Base-by-base conservation (phyloP, 2,329 filamentous ascomycete genomes). In the Trichoderma simmonsii region DNA sequence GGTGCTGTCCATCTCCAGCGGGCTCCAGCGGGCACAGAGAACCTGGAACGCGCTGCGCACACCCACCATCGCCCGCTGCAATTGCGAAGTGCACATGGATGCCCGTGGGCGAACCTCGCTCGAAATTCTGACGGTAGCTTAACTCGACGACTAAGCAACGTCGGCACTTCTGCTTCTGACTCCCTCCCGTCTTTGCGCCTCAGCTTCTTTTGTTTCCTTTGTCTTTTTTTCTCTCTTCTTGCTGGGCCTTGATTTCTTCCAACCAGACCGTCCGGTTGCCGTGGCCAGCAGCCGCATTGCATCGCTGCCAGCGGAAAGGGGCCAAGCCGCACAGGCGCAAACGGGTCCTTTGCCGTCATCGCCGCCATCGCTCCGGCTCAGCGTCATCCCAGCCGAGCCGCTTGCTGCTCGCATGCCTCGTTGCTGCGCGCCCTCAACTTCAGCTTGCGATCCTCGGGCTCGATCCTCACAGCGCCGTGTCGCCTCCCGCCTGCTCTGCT, bases 321-420 rank as follows among this genome's bases (percentile, higher is more conserved):
- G 66, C 18, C 24, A 56, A 68, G 34, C 28, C 48, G 28, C 32
- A 36, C 21, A 61, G 59, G 32, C 59, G 28, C 59, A 64, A 32
- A 43, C 32, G 34, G 24, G 48, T 14, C 36, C 51, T 65, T 65
- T 39, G 54, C 66, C n/a, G 57, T 59, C 67, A 60, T 32, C 67
- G 59, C 70, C 72, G 34, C 34, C 34, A 36, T 36, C 34, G 34
- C 66, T 43, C 36, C 36, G 36, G 60, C 34, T 36, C 34, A 36
- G 67, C 51, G 32, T 63, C 60, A 48, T 69, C 69, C 69, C 70
- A 51, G 66, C 60, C 72, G 73, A 75, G 76, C 73, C 76, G 56
- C 30, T 73, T 73, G 73, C 74, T 72, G 75, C 73, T 78, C 76
- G 78, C 77, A 80, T 80, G 78, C 79, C 77, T 78, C 77, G 79